Evolutionary conservation across 768 basidiomycete species (phyloP), one percentile per base, ranked within the genome.

Genomic region (Lentinula boryana): DNA sequence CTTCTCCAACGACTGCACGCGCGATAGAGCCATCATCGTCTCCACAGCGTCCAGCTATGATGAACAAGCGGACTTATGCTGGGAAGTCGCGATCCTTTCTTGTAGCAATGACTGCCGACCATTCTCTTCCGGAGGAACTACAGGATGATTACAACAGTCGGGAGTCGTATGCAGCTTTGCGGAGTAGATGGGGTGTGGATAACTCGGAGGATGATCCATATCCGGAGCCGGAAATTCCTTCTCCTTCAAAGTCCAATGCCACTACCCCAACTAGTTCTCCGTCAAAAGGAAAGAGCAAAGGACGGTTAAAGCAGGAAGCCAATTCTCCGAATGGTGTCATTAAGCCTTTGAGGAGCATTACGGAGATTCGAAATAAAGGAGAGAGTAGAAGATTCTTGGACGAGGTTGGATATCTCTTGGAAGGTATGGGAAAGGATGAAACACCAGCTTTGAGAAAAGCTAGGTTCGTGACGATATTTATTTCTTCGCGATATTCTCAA

Each of bases 391-490:
- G 89, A 15, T 93, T 93, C 68, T 70, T 92, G 46, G 92, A 94
- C 62, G 91, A 93, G 66, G 82, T 92, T 2, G 92, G 92, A 0
- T 94, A 93, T 72, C 72, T 93, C 4, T 88, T 93, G 63, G 92
- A 94, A 70, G 90, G 92, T 0, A 80, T 93, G 72, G 83, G 84
- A 31, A 65, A 71, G 9, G 75, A 75, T 15, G 80, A 78, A 15
- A 76, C 79, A 9, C 66, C 85, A 50, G 78, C 81, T 2, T 76
- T 93, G 27, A 79, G 85, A 53, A 79, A 89, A 64, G 82, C 87
- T 10, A 93, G 89, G 91, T 89, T 61, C 32, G 73, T 56, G 23
- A 43, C 23, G 50, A 36, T 32, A 36, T 15, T 23, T 7, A 23
- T 58, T 46, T 8, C 40, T 10, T 60, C 1, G 9, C 6, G 23